Conservation (phyloP, 2,329 filamentous ascomycete genomes). For the Phyllosticta capitalensis region DNA sequence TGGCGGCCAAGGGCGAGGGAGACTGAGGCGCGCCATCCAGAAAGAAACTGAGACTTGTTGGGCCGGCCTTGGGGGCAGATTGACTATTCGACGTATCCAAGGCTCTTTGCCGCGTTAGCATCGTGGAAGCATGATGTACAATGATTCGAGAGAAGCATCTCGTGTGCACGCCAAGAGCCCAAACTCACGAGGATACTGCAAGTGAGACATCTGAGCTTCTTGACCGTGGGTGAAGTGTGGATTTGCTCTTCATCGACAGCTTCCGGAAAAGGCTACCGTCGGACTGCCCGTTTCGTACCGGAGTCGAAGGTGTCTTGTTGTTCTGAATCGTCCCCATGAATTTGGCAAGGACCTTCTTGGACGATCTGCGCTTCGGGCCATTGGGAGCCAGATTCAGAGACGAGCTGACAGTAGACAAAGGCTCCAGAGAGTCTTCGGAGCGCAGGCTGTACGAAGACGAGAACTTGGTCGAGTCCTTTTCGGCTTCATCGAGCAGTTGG, state of each 20-base stretch:
- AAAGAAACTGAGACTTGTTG: background rate
- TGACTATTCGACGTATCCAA: background rate
- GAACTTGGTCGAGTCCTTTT: background rate
- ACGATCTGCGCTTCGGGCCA: slow-evolving; percentile 6
- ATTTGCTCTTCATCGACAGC: slow-evolving; percentile 21
- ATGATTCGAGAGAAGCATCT: background rate
- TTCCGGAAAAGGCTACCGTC: slow-evolving; percentile 21
- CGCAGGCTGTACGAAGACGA: background rate
- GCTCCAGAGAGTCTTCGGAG: background rate
- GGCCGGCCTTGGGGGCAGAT: background rate
- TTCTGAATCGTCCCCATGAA: slow-evolving; percentile 10
- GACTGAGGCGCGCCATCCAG: background rate
- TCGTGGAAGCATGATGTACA: background rate
- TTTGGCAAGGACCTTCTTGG: slow-evolving; percentile 15
- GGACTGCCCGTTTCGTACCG: slow-evolving; percentile 15
- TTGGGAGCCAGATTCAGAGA: background rate
- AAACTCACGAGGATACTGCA: slow-evolving; percentile 14
- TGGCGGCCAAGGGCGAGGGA: background rate
- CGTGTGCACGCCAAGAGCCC: background rate
- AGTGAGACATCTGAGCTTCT: slow-evolving; percentile 21
- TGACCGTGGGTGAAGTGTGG: slow-evolving; percentile 14
- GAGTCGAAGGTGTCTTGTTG: slow-evolving; percentile 13
- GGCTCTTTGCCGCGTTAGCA: background rate
- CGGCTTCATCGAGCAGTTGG: background rate
- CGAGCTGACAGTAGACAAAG: background rate